Conservation (phyloP, 257 asterid species). For the Jasminum sambac region DNA sequence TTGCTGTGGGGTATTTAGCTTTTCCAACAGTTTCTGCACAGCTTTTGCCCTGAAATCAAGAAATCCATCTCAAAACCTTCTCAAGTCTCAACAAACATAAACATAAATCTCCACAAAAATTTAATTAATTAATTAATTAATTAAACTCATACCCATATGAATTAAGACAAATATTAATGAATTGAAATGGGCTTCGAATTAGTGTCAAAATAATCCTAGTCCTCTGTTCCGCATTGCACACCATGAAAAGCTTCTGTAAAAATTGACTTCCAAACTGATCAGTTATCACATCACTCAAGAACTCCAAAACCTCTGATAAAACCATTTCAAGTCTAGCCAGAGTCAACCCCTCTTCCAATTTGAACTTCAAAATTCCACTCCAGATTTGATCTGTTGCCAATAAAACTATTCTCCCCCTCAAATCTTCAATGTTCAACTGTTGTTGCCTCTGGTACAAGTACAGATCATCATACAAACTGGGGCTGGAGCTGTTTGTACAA, state of each 20-base stretch:
- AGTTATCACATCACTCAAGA: conserved; percentile 42
- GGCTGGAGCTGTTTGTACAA: conserved; percentile 19
- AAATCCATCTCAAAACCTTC: background rate
- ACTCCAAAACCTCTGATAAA: conserved; percentile 38
- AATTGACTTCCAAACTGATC: conserved; percentile 60
- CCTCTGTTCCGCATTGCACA: conserved; percentile 67
- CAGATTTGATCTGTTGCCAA: conserved; percentile 45
- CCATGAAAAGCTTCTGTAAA: conserved; percentile 51
- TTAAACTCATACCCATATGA: conserved; percentile 53
- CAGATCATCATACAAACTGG: conserved; percentile 15
- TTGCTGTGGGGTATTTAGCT: conserved; percentile 52
- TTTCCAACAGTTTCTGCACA: conserved; percentile 56
- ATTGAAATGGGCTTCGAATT: conserved; percentile 31
- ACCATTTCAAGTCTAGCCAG: conserved; percentile 42
- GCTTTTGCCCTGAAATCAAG: conserved; percentile 48
- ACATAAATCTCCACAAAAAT: background rate
- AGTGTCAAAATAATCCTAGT: conserved; percentile 48
- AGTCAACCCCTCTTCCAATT: conserved; percentile 36
- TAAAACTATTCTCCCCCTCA: conserved; percentile 42
- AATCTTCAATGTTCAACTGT: conserved; percentile 26
- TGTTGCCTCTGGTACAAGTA: conserved; percentile 13
- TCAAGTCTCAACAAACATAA: background rate
- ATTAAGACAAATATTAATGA: conserved; percentile 45
- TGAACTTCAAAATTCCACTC: conserved; percentile 39
- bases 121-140: background rate